These are phyloP conservation scores for Astrephomene gubernaculifera DNA, from an alignment of 139 green algal species.

Conservation along the genomic window DNA sequence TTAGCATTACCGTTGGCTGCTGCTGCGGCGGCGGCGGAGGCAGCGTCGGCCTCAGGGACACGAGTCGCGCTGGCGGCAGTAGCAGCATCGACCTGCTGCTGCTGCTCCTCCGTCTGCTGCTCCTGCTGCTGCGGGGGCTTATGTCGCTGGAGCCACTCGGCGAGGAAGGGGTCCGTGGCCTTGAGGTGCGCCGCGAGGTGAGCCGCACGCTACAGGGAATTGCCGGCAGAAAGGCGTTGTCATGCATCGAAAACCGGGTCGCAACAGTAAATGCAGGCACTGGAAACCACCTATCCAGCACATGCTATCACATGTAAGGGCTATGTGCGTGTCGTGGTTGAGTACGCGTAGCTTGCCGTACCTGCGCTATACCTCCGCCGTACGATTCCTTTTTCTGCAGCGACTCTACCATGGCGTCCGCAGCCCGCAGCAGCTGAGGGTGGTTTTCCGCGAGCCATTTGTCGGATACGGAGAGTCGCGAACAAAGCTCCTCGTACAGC, in stretches of 20 bases:
- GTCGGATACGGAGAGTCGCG: background rate
- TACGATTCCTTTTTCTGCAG: slow-evolving; percentile 32
- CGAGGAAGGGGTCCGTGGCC: slow-evolving; percentile 18
- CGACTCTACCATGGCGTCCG: slow-evolving; percentile 30
- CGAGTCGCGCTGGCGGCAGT: no score
- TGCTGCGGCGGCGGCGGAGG: background rate
- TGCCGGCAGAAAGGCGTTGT: background rate
- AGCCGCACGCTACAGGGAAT: background rate
- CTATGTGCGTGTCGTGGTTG: no score
- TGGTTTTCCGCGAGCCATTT: background rate
- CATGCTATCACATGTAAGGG: no score
- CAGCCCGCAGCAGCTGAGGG: background rate
- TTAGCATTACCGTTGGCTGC: background rate
- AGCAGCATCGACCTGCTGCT: no score
- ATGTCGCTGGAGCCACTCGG: slow-evolving; percentile 9
- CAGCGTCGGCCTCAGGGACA: background rate
- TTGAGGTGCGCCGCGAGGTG: slow-evolving; percentile 31
- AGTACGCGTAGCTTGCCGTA: slow-evolving; percentile 8
- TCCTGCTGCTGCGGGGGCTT: background rate
- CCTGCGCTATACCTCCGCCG: slow-evolving; percentile 33
- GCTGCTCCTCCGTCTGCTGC: no score
- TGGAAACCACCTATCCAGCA: no score
- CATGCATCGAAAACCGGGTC: no score
- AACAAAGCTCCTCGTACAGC: slow-evolving; percentile 36
- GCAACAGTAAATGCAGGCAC: no score